Evolutionary conservation across 2,329 filamentous ascomycete genomes (phyloP).

Genomic region (Teratosphaeriaceae sp.): DNA sequence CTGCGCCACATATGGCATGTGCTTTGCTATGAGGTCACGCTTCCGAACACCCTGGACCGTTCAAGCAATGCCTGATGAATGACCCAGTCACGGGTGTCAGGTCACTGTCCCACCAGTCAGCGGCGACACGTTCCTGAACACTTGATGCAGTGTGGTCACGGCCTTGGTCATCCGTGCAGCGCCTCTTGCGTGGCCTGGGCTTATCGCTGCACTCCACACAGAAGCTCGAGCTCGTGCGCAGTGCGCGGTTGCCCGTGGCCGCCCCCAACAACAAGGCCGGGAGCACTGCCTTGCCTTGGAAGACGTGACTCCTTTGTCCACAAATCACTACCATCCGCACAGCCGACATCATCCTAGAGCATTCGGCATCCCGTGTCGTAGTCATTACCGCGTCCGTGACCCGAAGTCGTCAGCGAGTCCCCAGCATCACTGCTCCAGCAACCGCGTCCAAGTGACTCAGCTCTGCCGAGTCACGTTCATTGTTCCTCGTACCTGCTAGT

Average conservation of each 20-base stretch:
- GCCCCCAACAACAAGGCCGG: not conserved
- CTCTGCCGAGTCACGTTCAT: constrained; percentile 3
- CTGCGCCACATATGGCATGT: too few species aligned
- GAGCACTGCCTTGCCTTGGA: not conserved
- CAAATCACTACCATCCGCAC: not conserved
- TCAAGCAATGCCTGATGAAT: too few species aligned
- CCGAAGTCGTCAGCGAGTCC: too few species aligned
- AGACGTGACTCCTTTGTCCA: constrained; percentile 4
- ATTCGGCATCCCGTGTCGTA: not conserved
- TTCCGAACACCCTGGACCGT: too few species aligned
- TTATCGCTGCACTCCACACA: constrained; percentile 4
- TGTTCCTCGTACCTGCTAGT: not conserved
- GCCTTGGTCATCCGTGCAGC: not conserved
- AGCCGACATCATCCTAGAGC: not conserved
- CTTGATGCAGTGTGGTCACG: not conserved
- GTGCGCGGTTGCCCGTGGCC: not conserved
- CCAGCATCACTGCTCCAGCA: too few species aligned
- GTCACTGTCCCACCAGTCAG: not conserved
- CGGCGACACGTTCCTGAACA: not conserved
- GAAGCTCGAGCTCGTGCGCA: constrained; percentile 3
- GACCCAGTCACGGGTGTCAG: too few species aligned
- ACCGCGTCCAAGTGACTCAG: constrained; percentile 1
- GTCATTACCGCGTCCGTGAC: not conserved
- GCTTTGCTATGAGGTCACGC: too few species aligned
- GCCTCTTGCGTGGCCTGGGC: not conserved